Conservation (phyloP, 306 rosid genomes). For the Quercus aquifolioides region DNA sequence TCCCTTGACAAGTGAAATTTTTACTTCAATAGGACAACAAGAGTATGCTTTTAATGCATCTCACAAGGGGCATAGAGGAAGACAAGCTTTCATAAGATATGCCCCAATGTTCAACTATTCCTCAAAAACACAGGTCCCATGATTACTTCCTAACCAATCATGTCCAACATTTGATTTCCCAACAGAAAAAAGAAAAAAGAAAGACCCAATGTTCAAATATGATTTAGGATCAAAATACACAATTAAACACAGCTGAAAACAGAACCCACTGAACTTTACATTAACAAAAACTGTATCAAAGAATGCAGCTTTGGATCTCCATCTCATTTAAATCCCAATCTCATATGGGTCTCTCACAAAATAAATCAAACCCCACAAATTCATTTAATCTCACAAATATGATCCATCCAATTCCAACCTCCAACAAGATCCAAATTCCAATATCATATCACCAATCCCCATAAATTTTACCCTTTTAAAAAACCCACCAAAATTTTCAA, state of each 20-base stretch:
- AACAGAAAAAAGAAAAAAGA: background rate
- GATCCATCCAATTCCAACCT: constrained; percentile 11
- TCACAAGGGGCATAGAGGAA: too few relatives aligned
- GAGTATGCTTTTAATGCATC: too few relatives aligned
- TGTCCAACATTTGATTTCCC: background rate
- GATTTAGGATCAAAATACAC: background rate
- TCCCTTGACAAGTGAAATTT: too few relatives aligned
- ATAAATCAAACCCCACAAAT: background rate
- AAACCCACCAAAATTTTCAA: background rate
- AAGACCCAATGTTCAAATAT: background rate
- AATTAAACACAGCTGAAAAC: background rate
- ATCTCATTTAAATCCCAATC: constrained; percentile 13
- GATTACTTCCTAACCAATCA: background rate
- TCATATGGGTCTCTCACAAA: constrained; percentile 27
- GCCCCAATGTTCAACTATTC: background rate
- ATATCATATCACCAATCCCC: background rate
- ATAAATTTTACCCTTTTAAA: background rate
- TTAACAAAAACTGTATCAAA: background rate
- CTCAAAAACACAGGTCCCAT: background rate
- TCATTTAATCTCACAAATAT: background rate
- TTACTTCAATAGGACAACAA: too few relatives aligned
- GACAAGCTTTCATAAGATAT: too few relatives aligned
- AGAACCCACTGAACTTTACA: constrained; percentile 5
- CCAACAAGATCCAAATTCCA: constrained; percentile 34
- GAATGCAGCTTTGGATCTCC: constrained; percentile 27